phyloP scores from a whole-genome alignment of 116 monocot species.

The Papilionanthe hybrid region DNA sequence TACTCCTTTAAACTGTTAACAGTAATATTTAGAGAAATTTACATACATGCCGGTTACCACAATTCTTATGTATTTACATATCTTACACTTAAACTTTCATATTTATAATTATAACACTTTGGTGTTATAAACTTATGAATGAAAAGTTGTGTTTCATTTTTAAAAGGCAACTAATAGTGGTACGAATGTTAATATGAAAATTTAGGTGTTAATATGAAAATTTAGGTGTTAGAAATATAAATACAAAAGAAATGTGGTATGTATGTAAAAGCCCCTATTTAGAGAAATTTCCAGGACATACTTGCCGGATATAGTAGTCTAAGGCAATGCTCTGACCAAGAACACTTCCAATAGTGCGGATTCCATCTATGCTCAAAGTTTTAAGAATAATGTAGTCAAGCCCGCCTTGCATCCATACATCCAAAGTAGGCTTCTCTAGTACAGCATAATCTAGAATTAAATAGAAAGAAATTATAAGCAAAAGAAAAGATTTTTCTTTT shows the following conservation, averaged over 20 bases:
- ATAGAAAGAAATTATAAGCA: slow-evolving; percentile 1
- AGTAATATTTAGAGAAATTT: not conserved
- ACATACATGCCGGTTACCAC: slow-evolving; percentile 49
- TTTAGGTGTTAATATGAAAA: too few relatives aligned
- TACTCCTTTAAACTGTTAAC: not conserved
- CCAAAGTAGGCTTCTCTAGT: slow-evolving; percentile 74
- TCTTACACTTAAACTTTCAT: too few relatives aligned
- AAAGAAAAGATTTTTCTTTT: not conserved
- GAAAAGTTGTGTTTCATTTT: too few relatives aligned
- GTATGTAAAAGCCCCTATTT: not conserved
- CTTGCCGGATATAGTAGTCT: slow-evolving; percentile 81
- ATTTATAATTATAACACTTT: too few relatives aligned
- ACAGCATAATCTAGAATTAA: slow-evolving; percentile 69
- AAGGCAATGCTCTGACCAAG: slow-evolving; percentile 94
- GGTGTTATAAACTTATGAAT: too few relatives aligned
- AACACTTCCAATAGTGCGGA: slow-evolving; percentile 92
- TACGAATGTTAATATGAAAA: too few relatives aligned
- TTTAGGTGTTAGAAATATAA: too few relatives aligned
- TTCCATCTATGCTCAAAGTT: slow-evolving; percentile 82
- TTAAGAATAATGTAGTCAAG: slow-evolving; percentile 77
- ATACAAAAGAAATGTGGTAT: too few relatives aligned
- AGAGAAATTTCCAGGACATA: slow-evolving; percentile 17
- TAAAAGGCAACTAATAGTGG: too few relatives aligned
- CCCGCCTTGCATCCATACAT: slow-evolving; percentile 93
- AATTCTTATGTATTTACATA: too few relatives aligned